Base-by-base conservation (phyloP, 768 basidiomycete species). In the Tricholoma flavovirens region DNA sequence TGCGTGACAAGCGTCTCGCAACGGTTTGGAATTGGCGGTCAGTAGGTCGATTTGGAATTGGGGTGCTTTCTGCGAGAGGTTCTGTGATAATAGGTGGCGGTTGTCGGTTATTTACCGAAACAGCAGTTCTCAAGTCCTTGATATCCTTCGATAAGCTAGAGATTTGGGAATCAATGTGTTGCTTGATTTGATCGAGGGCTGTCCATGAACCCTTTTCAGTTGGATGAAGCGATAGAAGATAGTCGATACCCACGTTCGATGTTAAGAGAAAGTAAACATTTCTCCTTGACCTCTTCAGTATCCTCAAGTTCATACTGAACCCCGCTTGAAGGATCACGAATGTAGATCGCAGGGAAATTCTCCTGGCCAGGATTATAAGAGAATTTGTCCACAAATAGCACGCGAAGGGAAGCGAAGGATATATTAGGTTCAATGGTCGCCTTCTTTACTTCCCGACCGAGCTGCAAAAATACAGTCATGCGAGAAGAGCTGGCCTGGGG, bases 111-210 rank as follows among this genome's bases (percentile, higher is more conserved):
- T 73, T 78, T 54, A 69, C 75, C 22, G 77, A 67, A 35, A 98
- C 83, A 2, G 79, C 76, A 2, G 77, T 75, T 64, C 84, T 87
- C 62, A 98, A 80, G 40, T 98, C 95, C 62, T 93, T 93, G 71
- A 98, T 82, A 57, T 98, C 94, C 60, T 88, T 87, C 29, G 91
- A 84, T 15, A 99, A 75, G 0, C 75, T 75, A 0, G 90, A 85
- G 59, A 99, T 95, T 64, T 96, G 94, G 2, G 83, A 65, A 65
- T 99, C 96, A 62, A 99, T 95, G 67, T 99, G 96, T 66, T 98
- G 93, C 68, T 96, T 98, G 70, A 99, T 96, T 69, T 98, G 96
- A 71, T 99, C 95, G 54, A 98, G 85, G 21, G 93, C 96, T 99
- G 63, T 17, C 56, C 45, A 59, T 17, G 45, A 21, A 26, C 14